phyloP scores from a whole-genome alignment of 495 filamentous ascomycete species.

The Aspergillus cristatus region DNA sequence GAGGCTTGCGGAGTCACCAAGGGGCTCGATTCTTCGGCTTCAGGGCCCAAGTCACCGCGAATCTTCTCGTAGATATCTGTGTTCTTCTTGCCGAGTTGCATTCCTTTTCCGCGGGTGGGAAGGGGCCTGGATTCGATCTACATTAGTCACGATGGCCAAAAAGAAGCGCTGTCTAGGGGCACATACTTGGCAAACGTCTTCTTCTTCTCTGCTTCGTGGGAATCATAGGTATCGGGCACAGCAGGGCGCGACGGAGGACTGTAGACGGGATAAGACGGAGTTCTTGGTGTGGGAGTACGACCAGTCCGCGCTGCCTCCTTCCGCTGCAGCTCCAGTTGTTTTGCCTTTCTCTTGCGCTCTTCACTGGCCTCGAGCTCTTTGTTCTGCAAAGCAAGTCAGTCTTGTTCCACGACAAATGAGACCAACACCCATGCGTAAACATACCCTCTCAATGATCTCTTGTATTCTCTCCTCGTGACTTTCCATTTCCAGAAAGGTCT shows the following conservation, averaged over 20 bases:
- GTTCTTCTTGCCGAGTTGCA: conserved; percentile 97
- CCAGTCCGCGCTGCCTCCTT: conserved; percentile 69
- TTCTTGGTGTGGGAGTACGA: conserved; percentile 51
- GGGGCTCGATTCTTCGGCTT: conserved; percentile 66
- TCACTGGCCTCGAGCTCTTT: conserved; percentile 97
- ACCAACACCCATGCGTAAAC: conserved; percentile 5
- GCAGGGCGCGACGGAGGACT: conserved; percentile 67
- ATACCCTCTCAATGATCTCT: conserved; percentile 87
- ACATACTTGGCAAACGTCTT: conserved; percentile 65
- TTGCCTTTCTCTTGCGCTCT: conserved; percentile 94
- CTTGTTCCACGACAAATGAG: background rate
- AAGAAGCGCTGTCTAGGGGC: background rate
- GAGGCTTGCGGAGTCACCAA: conserved; percentile 58
- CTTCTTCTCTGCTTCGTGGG: conserved; percentile 94
- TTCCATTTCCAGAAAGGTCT: conserved; percentile 98
- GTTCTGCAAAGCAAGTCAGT: conserved; percentile 50
- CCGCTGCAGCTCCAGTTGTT: conserved; percentile 95
- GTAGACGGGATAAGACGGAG: conserved; percentile 81
- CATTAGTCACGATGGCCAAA: conserved; percentile 7
- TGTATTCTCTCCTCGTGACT: conserved; percentile 97
- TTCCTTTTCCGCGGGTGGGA: conserved; percentile 83
- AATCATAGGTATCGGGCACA: conserved; percentile 76
- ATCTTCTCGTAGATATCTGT: conserved; percentile 95
- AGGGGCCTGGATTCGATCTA: conserved; percentile 37
- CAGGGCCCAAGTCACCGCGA: conserved; percentile 75